Percentiles rank a stretch among this genome's conserved stretches.
Conservation (phyloP, 225 moss, liverwort and hornwort species). For the Polytrichum commune region DNA sequence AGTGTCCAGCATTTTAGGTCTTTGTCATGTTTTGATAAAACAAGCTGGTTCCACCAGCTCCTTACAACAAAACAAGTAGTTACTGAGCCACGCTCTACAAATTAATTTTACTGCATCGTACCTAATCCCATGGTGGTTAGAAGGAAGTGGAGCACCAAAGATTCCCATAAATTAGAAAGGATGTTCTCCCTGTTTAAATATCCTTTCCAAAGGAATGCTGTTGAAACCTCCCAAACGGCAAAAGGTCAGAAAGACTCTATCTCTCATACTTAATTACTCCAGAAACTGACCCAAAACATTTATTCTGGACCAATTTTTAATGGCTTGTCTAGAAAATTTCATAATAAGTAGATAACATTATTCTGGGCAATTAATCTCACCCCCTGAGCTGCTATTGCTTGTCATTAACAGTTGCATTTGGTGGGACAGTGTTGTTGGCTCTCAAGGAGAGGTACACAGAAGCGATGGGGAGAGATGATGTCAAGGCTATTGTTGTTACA, state of each 20-base stretch:
- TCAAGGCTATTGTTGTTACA: conserved; percentile 93
- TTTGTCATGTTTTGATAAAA: too few relatives aligned
- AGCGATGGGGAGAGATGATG: conserved; percentile 70
- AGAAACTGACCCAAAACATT: too few relatives aligned
- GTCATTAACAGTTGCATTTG: background rate
- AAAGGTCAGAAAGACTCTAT: too few relatives aligned
- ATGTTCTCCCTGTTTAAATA: too few relatives aligned
- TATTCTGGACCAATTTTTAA: too few relatives aligned
- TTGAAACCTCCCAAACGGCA: too few relatives aligned
- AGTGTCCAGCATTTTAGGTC: background rate
- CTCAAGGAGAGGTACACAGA: conserved; percentile 82
- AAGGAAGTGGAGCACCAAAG: background rate
- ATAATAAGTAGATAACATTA: too few relatives aligned
- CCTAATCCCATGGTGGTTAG: background rate
- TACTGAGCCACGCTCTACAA: background rate
- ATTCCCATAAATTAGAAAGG: background rate
- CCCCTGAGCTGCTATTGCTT: background rate
- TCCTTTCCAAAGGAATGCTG: too few relatives aligned
- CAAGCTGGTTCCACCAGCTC: too few relatives aligned
- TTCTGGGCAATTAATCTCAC: background rate
- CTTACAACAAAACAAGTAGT: too few relatives aligned
- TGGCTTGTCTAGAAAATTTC: too few relatives aligned
- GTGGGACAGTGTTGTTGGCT: conserved; percentile 63
- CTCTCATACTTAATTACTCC: background rate
- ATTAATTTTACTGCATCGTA: background rate